phyloP scores from a whole-genome alignment of 2,329 filamentous ascomycete species.

The Aspergillus amoenus region DNA sequence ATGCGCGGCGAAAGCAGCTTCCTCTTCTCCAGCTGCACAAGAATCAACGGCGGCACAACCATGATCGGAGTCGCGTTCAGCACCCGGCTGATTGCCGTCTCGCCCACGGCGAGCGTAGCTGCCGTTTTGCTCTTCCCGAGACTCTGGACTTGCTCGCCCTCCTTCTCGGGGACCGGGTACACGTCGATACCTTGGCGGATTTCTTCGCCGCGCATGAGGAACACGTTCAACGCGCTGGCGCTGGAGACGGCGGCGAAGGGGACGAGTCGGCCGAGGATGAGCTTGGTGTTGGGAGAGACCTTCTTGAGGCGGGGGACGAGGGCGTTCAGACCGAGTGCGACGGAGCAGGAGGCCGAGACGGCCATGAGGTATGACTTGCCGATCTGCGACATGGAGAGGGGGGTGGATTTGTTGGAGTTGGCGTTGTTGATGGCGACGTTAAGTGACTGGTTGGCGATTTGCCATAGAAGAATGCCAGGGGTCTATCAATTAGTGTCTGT shows the following conservation, averaged over 20 bases:
- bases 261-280: constrained; percentile 80
- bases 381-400: constrained; percentile 76
- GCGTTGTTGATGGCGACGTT: constrained; percentile 98
- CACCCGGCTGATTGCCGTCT: constrained; percentile 88
- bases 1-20: constrained; percentile 80
- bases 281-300: constrained; percentile 71
- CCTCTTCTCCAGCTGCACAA: constrained; percentile 80
- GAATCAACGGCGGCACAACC: constrained; percentile 84
- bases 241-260: constrained; percentile 94
- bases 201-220: constrained; percentile 96
- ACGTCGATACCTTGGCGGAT: constrained; percentile 91
- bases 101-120: constrained; percentile 82
- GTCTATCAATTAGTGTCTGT: constrained; percentile 51
- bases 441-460: constrained; percentile 93
- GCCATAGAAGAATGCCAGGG: constrained; percentile 85
- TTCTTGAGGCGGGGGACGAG: constrained; percentile 80
- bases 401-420: constrained; percentile 96
- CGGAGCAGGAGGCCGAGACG: constrained; percentile 88
- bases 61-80: constrained; percentile 96
- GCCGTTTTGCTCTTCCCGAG: constrained; percentile 87
- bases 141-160: constrained; percentile 65
- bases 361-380: constrained; percentile 88
- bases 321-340: constrained; percentile 87
- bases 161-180: constrained; percentile 72
- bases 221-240: constrained; percentile 89